phyloP scores from a whole-genome alignment of 1,284 basidiomycete genomes.

The Heliocybe sulcata region DNA sequence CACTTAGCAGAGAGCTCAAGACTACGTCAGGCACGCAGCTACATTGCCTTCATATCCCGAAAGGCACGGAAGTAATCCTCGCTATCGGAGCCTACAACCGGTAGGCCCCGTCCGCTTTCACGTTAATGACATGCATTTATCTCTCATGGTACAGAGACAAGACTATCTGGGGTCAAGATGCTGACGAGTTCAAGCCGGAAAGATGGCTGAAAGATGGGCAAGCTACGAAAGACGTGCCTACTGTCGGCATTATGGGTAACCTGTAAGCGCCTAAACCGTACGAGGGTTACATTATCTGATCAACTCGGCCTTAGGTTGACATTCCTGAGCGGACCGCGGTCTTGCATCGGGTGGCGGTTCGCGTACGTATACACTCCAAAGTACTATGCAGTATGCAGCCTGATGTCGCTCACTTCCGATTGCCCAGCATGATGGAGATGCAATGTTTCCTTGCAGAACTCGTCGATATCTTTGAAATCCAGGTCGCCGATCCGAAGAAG shows the following conservation, averaged over 20 bases:
- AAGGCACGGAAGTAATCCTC: background rate
- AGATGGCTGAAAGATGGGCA: background rate
- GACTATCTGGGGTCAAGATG: background rate
- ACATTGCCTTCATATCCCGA: background rate
- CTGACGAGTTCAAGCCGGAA: background rate
- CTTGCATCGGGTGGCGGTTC: background rate
- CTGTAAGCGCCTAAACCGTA: background rate
- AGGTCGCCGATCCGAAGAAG: background rate
- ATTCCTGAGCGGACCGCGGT: background rate
- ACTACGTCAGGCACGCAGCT: background rate
- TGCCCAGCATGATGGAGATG: background rate
- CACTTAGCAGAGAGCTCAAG: background rate
- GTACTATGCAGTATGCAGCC: background rate
- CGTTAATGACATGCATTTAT: too few relatives aligned
- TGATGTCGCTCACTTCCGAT: background rate
- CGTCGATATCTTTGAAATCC: background rate
- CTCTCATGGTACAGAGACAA: too few relatives aligned
- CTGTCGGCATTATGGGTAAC: background rate
- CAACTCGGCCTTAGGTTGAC: background rate
- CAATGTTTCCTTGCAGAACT: background rate
- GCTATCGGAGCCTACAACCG: too few relatives aligned
- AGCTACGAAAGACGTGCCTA: background rate
- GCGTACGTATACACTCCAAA: background rate
- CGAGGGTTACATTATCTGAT: too few relatives aligned
- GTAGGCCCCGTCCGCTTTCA: too few relatives aligned